Evolutionary conservation across 176 grass and related monocot species (phyloP), one percentile per base, ranked within the genome.

Genomic region (Areca catechu): DNA sequence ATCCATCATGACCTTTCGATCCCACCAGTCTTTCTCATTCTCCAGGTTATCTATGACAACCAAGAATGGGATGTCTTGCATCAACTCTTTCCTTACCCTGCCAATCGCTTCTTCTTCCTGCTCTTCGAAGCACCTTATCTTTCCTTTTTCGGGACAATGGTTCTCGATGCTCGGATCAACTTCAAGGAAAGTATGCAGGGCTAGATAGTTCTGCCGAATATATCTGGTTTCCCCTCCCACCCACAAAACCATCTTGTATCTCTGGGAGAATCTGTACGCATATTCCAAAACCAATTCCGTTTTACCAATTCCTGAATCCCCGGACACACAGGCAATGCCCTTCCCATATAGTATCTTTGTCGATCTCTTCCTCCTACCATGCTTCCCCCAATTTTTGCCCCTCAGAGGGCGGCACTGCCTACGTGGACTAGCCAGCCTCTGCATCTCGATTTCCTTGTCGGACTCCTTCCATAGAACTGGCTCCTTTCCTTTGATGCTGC

Each of bases 11-110:
- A 82, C 69, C 57, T 72, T 83, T 64, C 71, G 79, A 67, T 91
- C 87, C 93, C 93, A 97, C 93, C 93, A 97, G 70, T 97, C 93
- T 49, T 89, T 91, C 61, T 97, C 93, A 30, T 63, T 97, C 61
- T 97, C 93, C 76, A 97, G 73, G 75, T 85, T 90, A 68, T 97
- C 93, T 76, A 97, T 88, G 62, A 97, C 82, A 50, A 97, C 81
- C 79, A 97, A 78, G 75, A 69, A 97, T 3, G 93, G 93, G 66
- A 97, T 85, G 71, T 91, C 80, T 16, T 71, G 70, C 68, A 81
- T 76, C 68, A 97, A 74, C 77, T 97, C 93, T 71, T 97, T 89
- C 58, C 72, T 75, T 54, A 91, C 74, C 66, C 71, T 88, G 57
- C 62, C 69, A 67, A 97, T 88, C 23, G 86, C 86, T 77, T 88